Base-by-base conservation (phyloP, 192 early-diverging fungal genomes). In the Backusella psychrophila region DNA sequence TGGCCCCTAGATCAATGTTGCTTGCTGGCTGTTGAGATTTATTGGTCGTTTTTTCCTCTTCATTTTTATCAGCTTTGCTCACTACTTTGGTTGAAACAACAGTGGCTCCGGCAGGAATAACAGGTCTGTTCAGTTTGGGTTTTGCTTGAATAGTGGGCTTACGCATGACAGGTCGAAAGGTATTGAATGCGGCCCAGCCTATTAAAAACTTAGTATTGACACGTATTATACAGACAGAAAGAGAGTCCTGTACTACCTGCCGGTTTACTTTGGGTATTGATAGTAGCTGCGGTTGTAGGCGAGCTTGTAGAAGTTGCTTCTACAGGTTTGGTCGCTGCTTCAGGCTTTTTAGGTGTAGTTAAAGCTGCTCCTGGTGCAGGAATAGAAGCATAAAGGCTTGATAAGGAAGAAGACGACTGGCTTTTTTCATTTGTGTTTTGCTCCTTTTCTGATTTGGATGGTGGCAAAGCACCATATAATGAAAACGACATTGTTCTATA, bases 81-180 rank as follows among this genome's bases (percentile, higher is more conserved):
- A 75, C 69, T 21, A 75, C 31, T n/a, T 77, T 72, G 2, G 80
- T 73, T 6, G 78, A 77, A 5, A 79, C 78, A 44, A 80, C 29
- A 19, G 69, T 77, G n/a, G 81, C 66, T 2, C 74, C 85, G 56
- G 78, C 63, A 11, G 78, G 72, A 42, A 79, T 77, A 1, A 78
- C 70, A n/a, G 79, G 74, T 59, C 73, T 72, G 17, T 75, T 56
- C 9, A 86, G 74, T 65, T 83, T 87, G 34, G 87, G 85, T 34
- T 87, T 88, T 36, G 86, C 84, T 66, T 83, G 86, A 5, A 83
- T 73, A 8, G 79, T 74, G 15, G 85, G 83, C 69, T 87, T 87
- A 59, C 89, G 82, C 38, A 80, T 74, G 21, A 80, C 76, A 2
- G 82, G 82, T 75, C 78, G 68, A 72, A 83, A 83, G 9, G 77